These are phyloP conservation scores for Nitzschia palea DNA, from an alignment of 108 stramenopile species.

Conservation along the genomic window DNA sequence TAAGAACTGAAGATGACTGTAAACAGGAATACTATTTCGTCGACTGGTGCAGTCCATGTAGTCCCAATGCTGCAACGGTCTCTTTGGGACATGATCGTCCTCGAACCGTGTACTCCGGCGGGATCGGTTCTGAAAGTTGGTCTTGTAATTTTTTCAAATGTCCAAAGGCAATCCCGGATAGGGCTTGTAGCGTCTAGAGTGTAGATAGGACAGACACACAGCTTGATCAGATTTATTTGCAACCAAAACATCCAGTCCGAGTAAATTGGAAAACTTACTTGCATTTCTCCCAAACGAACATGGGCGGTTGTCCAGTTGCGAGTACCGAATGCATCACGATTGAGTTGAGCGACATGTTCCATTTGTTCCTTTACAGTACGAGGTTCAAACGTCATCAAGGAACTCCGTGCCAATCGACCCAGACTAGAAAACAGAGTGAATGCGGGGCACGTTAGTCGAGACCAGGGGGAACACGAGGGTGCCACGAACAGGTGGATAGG, in stretches of 20 bases:
- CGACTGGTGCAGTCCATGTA: neutral
- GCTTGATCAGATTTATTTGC: neutral
- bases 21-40: neutral
- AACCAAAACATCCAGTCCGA: neutral
- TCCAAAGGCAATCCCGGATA: constrained; percentile 4
- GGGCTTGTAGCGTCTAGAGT: neutral
- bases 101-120: constrained; percentile 1
- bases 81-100: constrained; percentile 13
- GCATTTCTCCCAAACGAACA: constrained; percentile 48
- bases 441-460: neutral
- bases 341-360: constrained; percentile 10
- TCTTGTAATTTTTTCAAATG: constrained; percentile 5
- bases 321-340: constrained; percentile 25
- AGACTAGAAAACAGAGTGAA: constrained; percentile 19
- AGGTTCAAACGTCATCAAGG: constrained; percentile 42
- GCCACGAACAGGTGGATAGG: neutral
- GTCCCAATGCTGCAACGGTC: constrained; percentile 3
- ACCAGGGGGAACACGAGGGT: neutral
- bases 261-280: constrained; percentile 21
- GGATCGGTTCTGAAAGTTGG: neutral
- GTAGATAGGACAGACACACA: neutral
- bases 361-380: constrained; percentile 18
- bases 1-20: neutral
- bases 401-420: constrained; percentile 47
- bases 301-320: constrained; percentile 38